Evolutionary conservation across 768 basidiomycete genomes (phyloP), one percentile per base, ranked within the genome.

Genomic region (Amanita pallidorosea): DNA sequence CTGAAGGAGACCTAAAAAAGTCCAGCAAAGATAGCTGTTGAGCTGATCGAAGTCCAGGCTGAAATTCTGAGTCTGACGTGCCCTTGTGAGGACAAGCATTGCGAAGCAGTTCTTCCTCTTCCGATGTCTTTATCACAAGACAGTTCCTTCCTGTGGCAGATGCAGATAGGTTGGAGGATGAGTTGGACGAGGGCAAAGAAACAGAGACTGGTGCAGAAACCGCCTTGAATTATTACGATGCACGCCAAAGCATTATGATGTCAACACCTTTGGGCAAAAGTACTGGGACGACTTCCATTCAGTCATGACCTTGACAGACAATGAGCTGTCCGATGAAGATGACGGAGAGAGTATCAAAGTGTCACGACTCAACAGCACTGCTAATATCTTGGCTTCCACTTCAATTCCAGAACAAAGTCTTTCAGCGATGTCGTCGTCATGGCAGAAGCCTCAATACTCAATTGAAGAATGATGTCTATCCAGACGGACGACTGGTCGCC

Each of bases 141-240:
- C 60, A 55, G 41, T 77, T 67, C 65, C 56, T 73, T 56, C 61
- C 63, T 23, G 59, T 53, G 7, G 43, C 52, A 20, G 55, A 45
- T 33, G 59, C 31, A 27, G 35, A 56, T n/a, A 61, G 55, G 9
- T 41, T 55, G 35, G 66, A 65, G 4, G 55, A 56, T 25, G 60
- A 56, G 7, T 47, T 57, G 44, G 63, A 57, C 13, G 68, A 67
- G 2, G 70, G 61, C n/a, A 62, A 60, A 6, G 56, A 62, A 33
- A 55, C 60, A 9, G 81, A 83, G 66, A 83, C 82, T 0, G 85
- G 81, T 38, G 74, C 75, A 1, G 85, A 81, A 45, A 77, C 78
- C 31, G 86, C 81, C 15, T n/a, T n/a, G n/a, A 80, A 89, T 53
- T 91, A 87, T 58, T 72, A 83, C 1, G 91, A 94, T 62, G 93